A percentile compares a stretch with the other conserved stretches of the same genome.
Conservation (phyloP, 768 basidiomycete genomes). For the Hebeloma cylindrosporum region DNA sequence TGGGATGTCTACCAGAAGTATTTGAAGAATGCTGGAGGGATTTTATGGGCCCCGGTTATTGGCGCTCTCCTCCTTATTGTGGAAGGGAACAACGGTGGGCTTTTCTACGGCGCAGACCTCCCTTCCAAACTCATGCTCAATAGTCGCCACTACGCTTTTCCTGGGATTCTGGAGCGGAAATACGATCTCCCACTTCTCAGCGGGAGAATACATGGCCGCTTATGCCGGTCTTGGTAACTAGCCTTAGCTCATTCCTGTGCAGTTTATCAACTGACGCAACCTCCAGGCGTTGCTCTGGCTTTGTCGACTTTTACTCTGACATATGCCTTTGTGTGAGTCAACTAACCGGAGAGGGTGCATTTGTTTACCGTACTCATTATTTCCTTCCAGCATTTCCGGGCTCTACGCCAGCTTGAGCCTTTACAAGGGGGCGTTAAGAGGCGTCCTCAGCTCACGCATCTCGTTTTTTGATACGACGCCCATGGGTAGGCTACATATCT, state of each 20-base stretch:
- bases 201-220: constrained; percentile 69
- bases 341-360: neutral
- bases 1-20: constrained; percentile 52
- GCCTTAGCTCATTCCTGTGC: constrained; percentile 8
- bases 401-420: constrained; percentile 46
- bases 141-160: constrained; percentile 65
- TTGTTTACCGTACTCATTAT: neutral
- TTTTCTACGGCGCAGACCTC: neutral
- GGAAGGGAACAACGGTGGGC: constrained; percentile 53
- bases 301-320: constrained; percentile 51
- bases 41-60: constrained; percentile 48
- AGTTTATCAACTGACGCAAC: neutral
- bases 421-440: constrained; percentile 54
- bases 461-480: constrained; percentile 78
- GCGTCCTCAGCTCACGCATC: constrained; percentile 59
- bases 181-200: constrained; percentile 52
- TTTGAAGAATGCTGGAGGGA: constrained; percentile 45
- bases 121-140: neutral
- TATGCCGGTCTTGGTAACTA: constrained; percentile 49
- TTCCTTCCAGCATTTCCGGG: constrained; percentile 32
- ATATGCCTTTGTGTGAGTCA: constrained; percentile 48
- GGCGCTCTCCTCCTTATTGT: constrained; percentile 42
- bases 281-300: constrained; percentile 46
- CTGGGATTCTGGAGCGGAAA: constrained; percentile 71
- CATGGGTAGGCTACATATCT: constrained; percentile 40